Evolutionary conservation across 208 protist species (phyloP).

Genomic region (Jaenimonas drosophilae): DNA sequence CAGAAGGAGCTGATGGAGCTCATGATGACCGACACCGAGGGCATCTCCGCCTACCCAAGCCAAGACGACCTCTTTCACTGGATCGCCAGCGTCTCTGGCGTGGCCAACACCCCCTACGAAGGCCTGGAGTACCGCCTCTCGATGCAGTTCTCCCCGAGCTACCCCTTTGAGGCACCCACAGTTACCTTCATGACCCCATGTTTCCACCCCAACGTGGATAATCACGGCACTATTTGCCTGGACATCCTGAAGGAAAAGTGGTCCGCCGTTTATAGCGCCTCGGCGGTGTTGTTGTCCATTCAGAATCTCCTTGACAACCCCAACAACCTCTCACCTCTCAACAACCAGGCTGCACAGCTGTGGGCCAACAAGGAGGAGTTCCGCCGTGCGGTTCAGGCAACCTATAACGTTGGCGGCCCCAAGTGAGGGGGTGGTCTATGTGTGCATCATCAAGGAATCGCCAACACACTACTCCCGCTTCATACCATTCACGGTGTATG

Average conservation of each 20-base stretch:
- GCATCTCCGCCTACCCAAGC: conserved; percentile 93
- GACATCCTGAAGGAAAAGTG: conserved; percentile 98
- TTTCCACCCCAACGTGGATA: conserved; percentile 95
- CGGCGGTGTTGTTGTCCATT: conserved; percentile 93
- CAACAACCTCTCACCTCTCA: conserved; percentile 95
- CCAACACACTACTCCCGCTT: too few relatives aligned
- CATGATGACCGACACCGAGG: conserved; percentile 78
- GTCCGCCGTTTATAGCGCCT: conserved; percentile 93
- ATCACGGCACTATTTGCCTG: conserved; percentile 92
- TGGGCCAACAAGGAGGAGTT: conserved; percentile 80
- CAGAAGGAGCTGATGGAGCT: conserved; percentile 92
- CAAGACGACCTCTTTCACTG: conserved; percentile 93
- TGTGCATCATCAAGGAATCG: too few relatives aligned
- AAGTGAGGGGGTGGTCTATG: conserved; percentile 12
- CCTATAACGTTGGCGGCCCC: conserved; percentile 15
- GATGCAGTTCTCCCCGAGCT: conserved; percentile 88
- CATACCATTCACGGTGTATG: too few relatives aligned
- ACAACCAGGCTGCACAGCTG: conserved; percentile 87
- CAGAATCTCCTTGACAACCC: conserved; percentile 93
- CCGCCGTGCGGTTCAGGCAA: conserved; percentile 41
- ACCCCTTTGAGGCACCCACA: conserved; percentile 90
- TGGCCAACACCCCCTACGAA: conserved; percentile 84
- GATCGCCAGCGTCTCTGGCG: conserved; percentile 84
- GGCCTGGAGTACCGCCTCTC: conserved; percentile 88
- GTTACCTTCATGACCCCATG: conserved; percentile 92